Percentiles rank a stretch among this genome's conserved stretches.
phyloP scores from a whole-genome alignment of 2,329 filamentous ascomycete species.

The Cercospora zeae-maydis region DNA sequence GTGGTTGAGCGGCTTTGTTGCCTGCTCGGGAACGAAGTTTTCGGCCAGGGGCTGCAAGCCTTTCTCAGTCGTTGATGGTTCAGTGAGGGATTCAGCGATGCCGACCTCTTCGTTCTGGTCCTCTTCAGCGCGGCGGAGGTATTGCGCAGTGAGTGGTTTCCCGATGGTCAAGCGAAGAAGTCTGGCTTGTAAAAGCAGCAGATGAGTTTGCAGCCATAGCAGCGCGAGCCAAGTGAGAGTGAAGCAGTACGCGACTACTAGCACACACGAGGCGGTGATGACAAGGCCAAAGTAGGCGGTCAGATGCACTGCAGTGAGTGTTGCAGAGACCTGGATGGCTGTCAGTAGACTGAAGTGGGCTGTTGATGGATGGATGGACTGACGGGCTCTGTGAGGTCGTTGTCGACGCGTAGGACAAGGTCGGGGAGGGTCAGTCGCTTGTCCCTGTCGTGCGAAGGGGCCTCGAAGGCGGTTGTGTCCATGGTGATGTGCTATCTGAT shows the following conservation, averaged over 20 bases:
- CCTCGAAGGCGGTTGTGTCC: neutral
- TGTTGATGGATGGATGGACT: neutral
- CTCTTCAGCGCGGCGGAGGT: neutral
- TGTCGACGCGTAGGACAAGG: neutral
- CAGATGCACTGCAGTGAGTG: constrained; percentile 13
- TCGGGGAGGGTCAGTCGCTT: neutral
- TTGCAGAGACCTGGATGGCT: constrained; percentile 14
- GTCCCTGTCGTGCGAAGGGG: neutral
- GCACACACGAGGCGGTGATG: constrained; percentile 13
- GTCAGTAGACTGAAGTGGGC: neutral
- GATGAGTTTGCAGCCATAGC: constrained; percentile 16
- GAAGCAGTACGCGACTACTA: constrained; percentile 16
- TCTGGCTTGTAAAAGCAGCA: constrained; percentile 11
- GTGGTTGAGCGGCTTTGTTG: neutral
- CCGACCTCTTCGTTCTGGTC: neutral
- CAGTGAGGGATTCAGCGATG: neutral
- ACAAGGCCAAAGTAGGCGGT: constrained; percentile 12
- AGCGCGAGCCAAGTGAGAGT: constrained; percentile 17
- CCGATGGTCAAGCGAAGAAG: constrained; percentile 13
- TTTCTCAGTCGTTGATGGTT: neutral
- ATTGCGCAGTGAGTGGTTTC: neutral
- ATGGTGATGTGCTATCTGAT: neutral
- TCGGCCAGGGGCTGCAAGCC: neutral
- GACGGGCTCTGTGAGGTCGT: constrained; percentile 13
- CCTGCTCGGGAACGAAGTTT: neutral